phyloP scores from a whole-genome alignment of 1,284 basidiomycete species.

The Malassezia caprae region DNA sequence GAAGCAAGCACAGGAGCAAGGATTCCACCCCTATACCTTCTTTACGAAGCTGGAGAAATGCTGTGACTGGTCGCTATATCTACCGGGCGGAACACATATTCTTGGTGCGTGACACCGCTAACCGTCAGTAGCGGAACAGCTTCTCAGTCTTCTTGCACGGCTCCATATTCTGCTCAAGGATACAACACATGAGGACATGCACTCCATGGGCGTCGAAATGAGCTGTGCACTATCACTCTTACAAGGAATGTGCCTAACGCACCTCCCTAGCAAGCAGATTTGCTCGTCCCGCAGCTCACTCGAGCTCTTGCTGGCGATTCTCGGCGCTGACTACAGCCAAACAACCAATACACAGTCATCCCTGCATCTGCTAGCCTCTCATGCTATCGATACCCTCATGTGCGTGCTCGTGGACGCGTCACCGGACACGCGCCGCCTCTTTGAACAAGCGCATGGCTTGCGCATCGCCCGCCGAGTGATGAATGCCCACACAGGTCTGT shows the following conservation, averaged over 20 bases:
- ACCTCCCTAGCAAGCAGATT: conserved; percentile 10
- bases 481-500: neutral
- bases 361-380: conserved; percentile 9
- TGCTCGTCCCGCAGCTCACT: conserved; percentile 12
- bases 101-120: neutral
- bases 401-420: conserved; percentile 15
- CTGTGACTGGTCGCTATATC: conserved; percentile 11
- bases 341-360: neutral
- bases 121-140: conserved; percentile 10
- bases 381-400: conserved; percentile 18
- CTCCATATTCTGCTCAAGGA: conserved; percentile 7
- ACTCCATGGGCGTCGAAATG: conserved; percentile 13
- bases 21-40: conserved; percentile 3
- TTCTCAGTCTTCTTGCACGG: conserved; percentile 5
- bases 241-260: conserved; percentile 17
- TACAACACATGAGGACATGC: neutral
- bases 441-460: conserved; percentile 16
- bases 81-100: conserved; percentile 1
- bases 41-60: conserved; percentile 4
- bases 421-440: neutral
- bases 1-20: conserved; percentile 4
- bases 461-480: conserved; percentile 11
- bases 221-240: conserved; percentile 15
- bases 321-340: conserved; percentile 7
- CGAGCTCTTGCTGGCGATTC: conserved; percentile 9